Evolutionary conservation across 2,329 filamentous ascomycete species (phyloP).

Genomic region (Fusarium kyushuense): DNA sequence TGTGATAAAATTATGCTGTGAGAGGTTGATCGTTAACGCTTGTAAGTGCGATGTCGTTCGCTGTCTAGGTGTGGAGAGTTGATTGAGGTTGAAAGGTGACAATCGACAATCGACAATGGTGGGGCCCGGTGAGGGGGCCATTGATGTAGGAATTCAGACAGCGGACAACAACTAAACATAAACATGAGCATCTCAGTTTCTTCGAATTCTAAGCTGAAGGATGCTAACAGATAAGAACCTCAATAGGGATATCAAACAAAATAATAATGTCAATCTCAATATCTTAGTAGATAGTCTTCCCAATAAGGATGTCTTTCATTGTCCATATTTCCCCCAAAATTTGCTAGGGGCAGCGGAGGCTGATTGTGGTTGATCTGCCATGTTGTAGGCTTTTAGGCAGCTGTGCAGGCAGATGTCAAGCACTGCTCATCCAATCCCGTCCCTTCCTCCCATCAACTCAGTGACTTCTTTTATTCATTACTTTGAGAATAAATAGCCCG

Average conservation of each 20-base stretch:
- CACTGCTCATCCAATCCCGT: neutral
- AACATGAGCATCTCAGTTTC: too few relatives aligned
- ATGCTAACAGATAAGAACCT: too few relatives aligned
- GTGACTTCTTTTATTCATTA: neutral
- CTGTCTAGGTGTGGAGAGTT: constrained; percentile 29
- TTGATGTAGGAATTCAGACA: too few relatives aligned
- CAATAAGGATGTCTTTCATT: too few relatives aligned
- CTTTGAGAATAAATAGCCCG: neutral
- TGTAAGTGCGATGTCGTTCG: constrained; percentile 20
- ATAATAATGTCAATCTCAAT: too few relatives aligned
- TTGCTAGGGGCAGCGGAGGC: neutral
- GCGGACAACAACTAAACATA: too few relatives aligned
- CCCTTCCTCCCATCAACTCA: neutral
- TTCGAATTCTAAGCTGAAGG: too few relatives aligned
- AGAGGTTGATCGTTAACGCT: neutral
- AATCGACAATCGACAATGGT: constrained; percentile 28
- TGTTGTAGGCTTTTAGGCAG: neutral
- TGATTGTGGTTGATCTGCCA: too few relatives aligned
- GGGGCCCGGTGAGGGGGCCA: constrained; percentile 33
- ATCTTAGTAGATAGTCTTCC: too few relatives aligned
- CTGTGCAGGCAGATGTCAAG: constrained; percentile 4
- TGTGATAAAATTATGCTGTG: neutral
- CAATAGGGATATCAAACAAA: too few relatives aligned
- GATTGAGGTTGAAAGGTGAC: constrained; percentile 37
- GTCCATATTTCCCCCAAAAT: neutral